A percentile compares a stretch with the other conserved stretches of the same genome.
Evolutionary conservation across 179 eudicot species (phyloP).

Genomic region (Spergularia azorica): DNA sequence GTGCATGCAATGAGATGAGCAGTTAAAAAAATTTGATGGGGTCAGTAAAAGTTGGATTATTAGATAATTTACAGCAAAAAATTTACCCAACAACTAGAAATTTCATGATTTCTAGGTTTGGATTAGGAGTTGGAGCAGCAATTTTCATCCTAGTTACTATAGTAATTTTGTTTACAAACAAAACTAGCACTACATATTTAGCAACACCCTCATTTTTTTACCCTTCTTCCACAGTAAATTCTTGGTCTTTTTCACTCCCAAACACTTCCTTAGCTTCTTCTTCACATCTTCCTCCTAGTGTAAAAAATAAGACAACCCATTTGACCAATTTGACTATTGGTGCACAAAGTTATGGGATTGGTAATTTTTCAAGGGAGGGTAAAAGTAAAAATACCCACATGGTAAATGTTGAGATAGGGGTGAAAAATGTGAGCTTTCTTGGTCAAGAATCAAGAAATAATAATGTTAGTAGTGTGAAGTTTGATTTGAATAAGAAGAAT

Average conservation of each 20-base stretch:
- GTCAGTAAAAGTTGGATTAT: slow-evolving; percentile 34
- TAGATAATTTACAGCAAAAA: slow-evolving; percentile 44
- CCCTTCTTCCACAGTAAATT: slow-evolving; percentile 28
- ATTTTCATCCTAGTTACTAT: slow-evolving; percentile 44
- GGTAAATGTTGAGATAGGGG: slow-evolving; percentile 33
- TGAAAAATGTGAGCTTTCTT: slow-evolving; percentile 43
- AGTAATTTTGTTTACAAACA: slow-evolving; percentile 36
- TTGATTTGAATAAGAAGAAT: too few species aligned
- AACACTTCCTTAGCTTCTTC: slow-evolving; percentile 21
- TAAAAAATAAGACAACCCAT: slow-evolving; percentile 21
- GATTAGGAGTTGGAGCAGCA: slow-evolving; percentile 38
- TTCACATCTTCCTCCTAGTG: background rate
- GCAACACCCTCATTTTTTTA: slow-evolving; percentile 16
- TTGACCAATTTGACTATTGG: slow-evolving; percentile 5
- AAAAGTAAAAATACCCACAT: slow-evolving; percentile 19
- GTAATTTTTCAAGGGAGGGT: too few species aligned
- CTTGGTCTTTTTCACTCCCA: slow-evolving; percentile 40
- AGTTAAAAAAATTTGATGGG: slow-evolving; percentile 34
- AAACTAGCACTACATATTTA: slow-evolving; percentile 5
- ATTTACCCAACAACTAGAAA: slow-evolving; percentile 40
- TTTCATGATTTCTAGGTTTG: slow-evolving; percentile 47
- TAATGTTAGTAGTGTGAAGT: background rate
- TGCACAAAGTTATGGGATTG: slow-evolving; percentile 15
- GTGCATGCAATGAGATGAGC: slow-evolving; percentile 6
- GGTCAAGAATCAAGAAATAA: slow-evolving; percentile 13